phyloP scores from a whole-genome alignment of 1,139 yeast species.

The Magnusiomyces sp. region DNA sequence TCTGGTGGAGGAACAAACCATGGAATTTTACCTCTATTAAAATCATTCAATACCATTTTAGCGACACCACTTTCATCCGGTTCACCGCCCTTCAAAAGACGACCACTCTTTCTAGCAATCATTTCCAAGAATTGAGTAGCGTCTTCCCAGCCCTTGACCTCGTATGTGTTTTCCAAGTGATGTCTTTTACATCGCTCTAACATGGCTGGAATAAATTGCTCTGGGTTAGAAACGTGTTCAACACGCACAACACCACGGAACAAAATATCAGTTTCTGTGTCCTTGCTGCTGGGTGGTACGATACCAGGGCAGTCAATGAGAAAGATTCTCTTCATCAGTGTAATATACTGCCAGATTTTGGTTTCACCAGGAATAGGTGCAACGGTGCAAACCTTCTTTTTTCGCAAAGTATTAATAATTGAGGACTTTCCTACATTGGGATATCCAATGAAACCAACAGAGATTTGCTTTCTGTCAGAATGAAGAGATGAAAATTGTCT shows the following conservation, averaged over 20 bases:
- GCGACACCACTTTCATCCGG: conserved; percentile 94
- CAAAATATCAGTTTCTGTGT: conserved; percentile 85
- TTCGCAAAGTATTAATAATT: conserved; percentile 84
- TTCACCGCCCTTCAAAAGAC: conserved; percentile 93
- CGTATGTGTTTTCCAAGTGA: conserved; percentile 93
- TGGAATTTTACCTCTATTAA: conserved; percentile 94
- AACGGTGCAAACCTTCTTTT: conserved; percentile 91
- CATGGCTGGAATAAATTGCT: conserved; percentile 87
- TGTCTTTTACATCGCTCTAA: conserved; percentile 77
- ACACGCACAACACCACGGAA: conserved; percentile 97
- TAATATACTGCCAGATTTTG: conserved; percentile 97
- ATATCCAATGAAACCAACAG: conserved; percentile 95
- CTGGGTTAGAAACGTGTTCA: conserved; percentile 91
- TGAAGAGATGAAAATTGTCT: conserved; percentile 90
- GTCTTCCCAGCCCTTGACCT: conserved; percentile 84
- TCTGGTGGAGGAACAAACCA: conserved; percentile 94
- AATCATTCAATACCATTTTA: conserved; percentile 82
- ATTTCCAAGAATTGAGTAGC: conserved; percentile 79
- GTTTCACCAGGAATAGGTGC: conserved; percentile 99
- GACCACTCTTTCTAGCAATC: conserved; percentile 86
- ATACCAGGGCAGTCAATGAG: conserved; percentile 98
- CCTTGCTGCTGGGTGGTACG: conserved; percentile 90
- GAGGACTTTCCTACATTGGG: conserved; percentile 97
- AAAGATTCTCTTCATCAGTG: conserved; percentile 90
- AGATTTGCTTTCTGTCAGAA: conserved; percentile 88